Conservation (phyloP, 345 rosid genomes). For the Aquilaria malaccensis region DNA sequence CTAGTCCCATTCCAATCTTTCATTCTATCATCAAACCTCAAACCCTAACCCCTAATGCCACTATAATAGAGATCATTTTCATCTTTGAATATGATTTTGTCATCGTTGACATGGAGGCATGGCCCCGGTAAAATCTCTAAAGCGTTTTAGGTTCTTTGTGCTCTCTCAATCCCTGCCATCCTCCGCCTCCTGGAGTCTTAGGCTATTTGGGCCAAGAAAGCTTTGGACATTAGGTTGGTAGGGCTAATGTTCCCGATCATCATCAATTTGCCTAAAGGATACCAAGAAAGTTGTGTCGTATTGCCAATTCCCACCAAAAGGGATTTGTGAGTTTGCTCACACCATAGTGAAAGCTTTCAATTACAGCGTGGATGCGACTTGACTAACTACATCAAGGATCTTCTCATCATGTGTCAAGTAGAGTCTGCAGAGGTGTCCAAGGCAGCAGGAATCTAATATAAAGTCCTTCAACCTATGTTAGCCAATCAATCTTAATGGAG, state of each 20-base stretch:
- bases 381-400: slow-evolving; percentile 51
- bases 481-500: no score
- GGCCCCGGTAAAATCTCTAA: slow-evolving; percentile 83
- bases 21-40: slow-evolving; percentile 11
- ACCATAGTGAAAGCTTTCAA: slow-evolving; percentile 70
- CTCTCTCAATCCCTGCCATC: slow-evolving; percentile 62
- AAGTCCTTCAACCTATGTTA: no score
- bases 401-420: slow-evolving; percentile 88
- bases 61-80: slow-evolving; percentile 78
- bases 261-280: slow-evolving; percentile 49
- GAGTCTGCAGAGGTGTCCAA: slow-evolving; percentile 64
- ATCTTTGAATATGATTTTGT: slow-evolving; percentile 82
- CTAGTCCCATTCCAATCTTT: background rate
- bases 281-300: slow-evolving; percentile 76
- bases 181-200: slow-evolving; percentile 73
- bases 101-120: slow-evolving; percentile 88
- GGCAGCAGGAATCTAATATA: background rate
- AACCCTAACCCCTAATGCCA: slow-evolving; percentile 18
- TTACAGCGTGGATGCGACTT: slow-evolving; percentile 79
- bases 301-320: slow-evolving; percentile 73
- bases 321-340: slow-evolving; percentile 82
- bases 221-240: slow-evolving; percentile 86
- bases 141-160: slow-evolving; percentile 58
- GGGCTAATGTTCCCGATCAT: slow-evolving; percentile 85
- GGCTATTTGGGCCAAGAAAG: slow-evolving; percentile 76